phyloP scores from a whole-genome alignment of 345 rosid genomes.

The Luvunga scandens region DNA sequence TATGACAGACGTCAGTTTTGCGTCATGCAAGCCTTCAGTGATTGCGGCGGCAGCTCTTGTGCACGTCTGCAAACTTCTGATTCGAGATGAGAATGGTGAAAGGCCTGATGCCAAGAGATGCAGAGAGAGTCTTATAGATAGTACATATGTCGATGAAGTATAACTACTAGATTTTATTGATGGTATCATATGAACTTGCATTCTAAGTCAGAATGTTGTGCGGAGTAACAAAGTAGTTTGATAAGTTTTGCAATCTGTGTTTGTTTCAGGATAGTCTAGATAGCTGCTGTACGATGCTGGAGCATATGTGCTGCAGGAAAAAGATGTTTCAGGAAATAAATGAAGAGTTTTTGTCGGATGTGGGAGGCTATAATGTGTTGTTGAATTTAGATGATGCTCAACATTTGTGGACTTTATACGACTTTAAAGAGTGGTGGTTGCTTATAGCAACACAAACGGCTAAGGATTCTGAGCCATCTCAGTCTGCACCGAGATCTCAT shows the following conservation, averaged over 20 bases:
- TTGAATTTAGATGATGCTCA: too few species aligned
- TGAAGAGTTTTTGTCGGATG: too few species aligned
- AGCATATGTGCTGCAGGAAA: neutral
- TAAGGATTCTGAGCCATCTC: neutral
- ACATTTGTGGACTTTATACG: too few species aligned
- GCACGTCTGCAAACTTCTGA: neutral
- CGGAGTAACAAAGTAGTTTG: neutral
- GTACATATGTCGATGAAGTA: neutral
- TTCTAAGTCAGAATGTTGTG: too few species aligned
- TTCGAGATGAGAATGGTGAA: neutral
- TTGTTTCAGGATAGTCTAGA: neutral
- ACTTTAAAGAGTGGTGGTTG: neutral
- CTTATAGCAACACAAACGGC: too few species aligned
- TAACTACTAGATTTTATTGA: neutral
- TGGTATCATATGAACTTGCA: neutral
- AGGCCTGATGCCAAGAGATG: neutral
- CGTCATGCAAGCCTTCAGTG: neutral
- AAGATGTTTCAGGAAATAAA: too few species aligned
- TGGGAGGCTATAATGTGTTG: too few species aligned
- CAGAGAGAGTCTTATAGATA: neutral
- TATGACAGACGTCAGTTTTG: neutral
- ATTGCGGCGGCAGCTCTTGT: conserved; percentile 9
- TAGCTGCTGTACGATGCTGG: neutral
- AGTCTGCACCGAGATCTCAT: neutral
- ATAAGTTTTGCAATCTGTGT: neutral